Conservation (phyloP, 495 filamentous ascomycete species). For the Penicillium roqueforti region DNA sequence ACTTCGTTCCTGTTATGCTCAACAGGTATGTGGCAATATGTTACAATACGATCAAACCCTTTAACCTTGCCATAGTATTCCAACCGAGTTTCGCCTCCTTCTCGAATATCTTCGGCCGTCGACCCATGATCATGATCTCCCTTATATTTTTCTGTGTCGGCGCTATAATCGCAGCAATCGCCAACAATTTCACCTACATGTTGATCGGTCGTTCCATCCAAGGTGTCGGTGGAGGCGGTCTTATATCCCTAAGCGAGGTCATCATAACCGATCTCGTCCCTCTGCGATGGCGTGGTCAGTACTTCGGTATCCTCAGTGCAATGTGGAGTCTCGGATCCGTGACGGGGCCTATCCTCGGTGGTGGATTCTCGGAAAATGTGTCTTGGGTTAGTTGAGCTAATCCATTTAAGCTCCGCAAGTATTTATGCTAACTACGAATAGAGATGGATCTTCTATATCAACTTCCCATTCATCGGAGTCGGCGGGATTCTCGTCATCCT, state of each 20-base stretch:
- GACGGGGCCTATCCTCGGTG: conserved; percentile 63
- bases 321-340: conserved; percentile 68
- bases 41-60: neutral
- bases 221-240: conserved; percentile 68
- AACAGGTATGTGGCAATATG: conserved; percentile 22
- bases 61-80: conserved; percentile 23
- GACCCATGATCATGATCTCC: conserved; percentile 44
- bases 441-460: conserved; percentile 55
- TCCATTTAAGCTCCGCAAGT: too few relatives aligned
- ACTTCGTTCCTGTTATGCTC: conserved; percentile 52
- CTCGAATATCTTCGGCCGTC: conserved; percentile 42
- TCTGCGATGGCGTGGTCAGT: conserved; percentile 42
- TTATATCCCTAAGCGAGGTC: conserved; percentile 62
- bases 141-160: conserved; percentile 55
- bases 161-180: conserved; percentile 51
- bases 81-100: conserved; percentile 41
- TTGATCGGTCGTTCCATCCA: conserved; percentile 64
- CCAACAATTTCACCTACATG: conserved; percentile 59
- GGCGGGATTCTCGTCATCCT: conserved; percentile 42
- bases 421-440: conserved; percentile 6
- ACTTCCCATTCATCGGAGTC: conserved; percentile 51
- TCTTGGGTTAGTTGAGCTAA: too few relatives aligned
- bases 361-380: conserved; percentile 61
- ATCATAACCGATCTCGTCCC: conserved; percentile 65
- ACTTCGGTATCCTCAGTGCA: conserved; percentile 47